These are phyloP conservation scores for Rossbeevera mucosa DNA, from an alignment of 768 basidiomycete species.

Conservation along the genomic window DNA sequence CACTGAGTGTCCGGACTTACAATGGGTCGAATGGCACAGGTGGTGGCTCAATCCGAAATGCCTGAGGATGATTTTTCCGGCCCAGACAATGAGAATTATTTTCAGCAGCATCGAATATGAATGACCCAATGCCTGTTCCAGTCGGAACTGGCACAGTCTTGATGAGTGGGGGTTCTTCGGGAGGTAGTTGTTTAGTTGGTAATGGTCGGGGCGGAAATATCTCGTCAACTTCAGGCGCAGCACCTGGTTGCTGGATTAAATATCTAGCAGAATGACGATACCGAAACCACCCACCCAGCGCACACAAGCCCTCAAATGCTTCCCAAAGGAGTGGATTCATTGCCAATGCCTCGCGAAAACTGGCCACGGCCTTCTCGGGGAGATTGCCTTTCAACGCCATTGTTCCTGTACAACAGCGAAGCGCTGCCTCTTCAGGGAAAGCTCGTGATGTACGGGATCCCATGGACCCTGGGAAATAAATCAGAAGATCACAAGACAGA, in stretches of 20 bases:
- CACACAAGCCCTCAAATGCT: constrained; percentile 84
- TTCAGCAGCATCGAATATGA: constrained; percentile 64
- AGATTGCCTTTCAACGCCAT: constrained; percentile 78
- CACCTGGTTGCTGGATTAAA: constrained; percentile 41
- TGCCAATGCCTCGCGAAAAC: constrained; percentile 67
- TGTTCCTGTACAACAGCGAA: constrained; percentile 73
- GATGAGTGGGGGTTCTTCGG: constrained; percentile 46
- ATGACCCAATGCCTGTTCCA: constrained; percentile 67
- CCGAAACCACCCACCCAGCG: constrained; percentile 51
- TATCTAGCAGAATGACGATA: constrained; percentile 5
- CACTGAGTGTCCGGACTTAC: constrained; percentile 36
- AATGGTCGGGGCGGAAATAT: constrained; percentile 61
- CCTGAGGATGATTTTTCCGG: constrained; percentile 50
- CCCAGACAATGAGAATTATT: constrained; percentile 53
- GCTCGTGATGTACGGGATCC: constrained; percentile 48
- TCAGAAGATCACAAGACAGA: constrained; percentile 10
- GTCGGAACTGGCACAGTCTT: constrained; percentile 40
- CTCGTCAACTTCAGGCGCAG: constrained; percentile 66
- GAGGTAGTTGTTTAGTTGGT: constrained; percentile 50
- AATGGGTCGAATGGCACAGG: constrained; percentile 56
- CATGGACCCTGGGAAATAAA: constrained; percentile 45
- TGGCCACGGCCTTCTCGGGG: constrained; percentile 62
- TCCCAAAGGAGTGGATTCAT: constrained; percentile 86
- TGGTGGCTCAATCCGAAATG: constrained; percentile 55
- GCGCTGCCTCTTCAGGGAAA: constrained; percentile 68